Evolutionary conservation across 805 yeast genomes (phyloP).

Genomic region (Spathaspora hagerdaliae): DNA sequence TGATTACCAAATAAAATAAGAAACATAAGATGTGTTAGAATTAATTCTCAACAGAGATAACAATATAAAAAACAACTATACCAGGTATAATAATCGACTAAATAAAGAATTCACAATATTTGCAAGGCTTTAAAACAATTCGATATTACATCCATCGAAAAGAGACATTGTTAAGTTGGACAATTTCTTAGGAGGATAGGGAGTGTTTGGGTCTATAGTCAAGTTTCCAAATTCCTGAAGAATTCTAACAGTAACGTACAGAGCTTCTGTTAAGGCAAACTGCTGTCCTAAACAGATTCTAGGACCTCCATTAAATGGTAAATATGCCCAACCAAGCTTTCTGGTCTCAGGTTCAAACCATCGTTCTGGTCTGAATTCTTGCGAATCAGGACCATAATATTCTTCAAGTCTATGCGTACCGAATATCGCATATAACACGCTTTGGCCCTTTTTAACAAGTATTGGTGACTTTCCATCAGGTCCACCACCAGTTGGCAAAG

Average conservation of each 20-base stretch:
- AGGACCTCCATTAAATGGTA: constrained; percentile 56
- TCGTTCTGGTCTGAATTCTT: constrained; percentile 34
- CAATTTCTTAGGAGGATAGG: constrained; percentile 23
- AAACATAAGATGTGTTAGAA: too few relatives aligned
- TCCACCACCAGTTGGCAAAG: constrained; percentile 33
- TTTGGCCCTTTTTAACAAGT: constrained; percentile 15
- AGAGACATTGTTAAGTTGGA: constrained; percentile 28
- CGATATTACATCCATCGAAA: constrained; percentile 12
- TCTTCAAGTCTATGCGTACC: constrained; percentile 19
- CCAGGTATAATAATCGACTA: too few relatives aligned
- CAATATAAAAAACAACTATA: too few relatives aligned
- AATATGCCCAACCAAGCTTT: constrained; percentile 43
- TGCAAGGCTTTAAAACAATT: not conserved
- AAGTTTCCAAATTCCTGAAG: constrained; percentile 18
- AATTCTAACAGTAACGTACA: constrained; percentile 39
- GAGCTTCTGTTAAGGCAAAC: constrained; percentile 52
- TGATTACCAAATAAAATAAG: too few relatives aligned
- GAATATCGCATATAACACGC: constrained; percentile 16
- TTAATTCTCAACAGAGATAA: too few relatives aligned
- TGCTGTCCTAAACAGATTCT: constrained; percentile 55
- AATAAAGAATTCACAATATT: not conserved
- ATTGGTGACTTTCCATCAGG: constrained; percentile 20
- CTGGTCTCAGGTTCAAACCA: constrained; percentile 30
- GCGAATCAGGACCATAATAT: constrained; percentile 32
- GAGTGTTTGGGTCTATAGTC: constrained; percentile 7